These are phyloP conservation scores for Grammothele lineata DNA, from an alignment of 768 basidiomycete genomes.

Conservation along the genomic window DNA sequence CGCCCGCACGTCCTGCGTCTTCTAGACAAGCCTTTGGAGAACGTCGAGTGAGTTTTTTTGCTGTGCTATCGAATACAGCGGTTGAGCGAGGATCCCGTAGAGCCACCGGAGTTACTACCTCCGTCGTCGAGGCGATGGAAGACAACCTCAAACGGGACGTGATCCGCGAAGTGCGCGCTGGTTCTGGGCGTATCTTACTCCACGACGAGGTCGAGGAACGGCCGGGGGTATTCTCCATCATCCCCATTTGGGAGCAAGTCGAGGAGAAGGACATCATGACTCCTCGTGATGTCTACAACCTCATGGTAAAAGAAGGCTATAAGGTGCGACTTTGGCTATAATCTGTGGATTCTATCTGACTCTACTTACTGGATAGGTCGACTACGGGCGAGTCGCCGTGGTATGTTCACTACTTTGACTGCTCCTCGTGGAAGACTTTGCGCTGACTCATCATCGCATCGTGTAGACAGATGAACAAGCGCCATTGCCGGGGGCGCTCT, in stretches of 20 bases:
- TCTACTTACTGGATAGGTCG: too few species aligned
- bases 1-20: slow-evolving; percentile 88
- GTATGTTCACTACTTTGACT: too few species aligned
- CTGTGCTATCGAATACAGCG: not conserved
- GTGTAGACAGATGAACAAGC: slow-evolving; percentile 95
- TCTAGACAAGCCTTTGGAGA: slow-evolving; percentile 83
- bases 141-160: slow-evolving; percentile 83
- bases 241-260: slow-evolving; percentile 93
- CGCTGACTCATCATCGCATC: not conserved
- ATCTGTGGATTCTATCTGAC: too few species aligned
- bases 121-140: slow-evolving; percentile 91
- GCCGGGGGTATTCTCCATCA: slow-evolving; percentile 84
- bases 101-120: slow-evolving; percentile 90
- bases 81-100: slow-evolving; percentile 35
- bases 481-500: slow-evolving; percentile 83
- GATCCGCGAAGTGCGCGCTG: slow-evolving; percentile 68
- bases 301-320: slow-evolving; percentile 74
- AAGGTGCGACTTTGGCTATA: too few species aligned
- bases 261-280: slow-evolving; percentile 81
- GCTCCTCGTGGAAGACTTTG: too few species aligned
- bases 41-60: slow-evolving; percentile 71
- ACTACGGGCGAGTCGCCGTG: slow-evolving; percentile 87
- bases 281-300: slow-evolving; percentile 74
- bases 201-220: slow-evolving; percentile 96
- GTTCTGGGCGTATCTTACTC: slow-evolving; percentile 75